Evolutionary conservation across 2,329 filamentous ascomycete species (phyloP), one percentile per base, ranked within the genome.

Genomic region (Coleophoma crateriformis): DNA sequence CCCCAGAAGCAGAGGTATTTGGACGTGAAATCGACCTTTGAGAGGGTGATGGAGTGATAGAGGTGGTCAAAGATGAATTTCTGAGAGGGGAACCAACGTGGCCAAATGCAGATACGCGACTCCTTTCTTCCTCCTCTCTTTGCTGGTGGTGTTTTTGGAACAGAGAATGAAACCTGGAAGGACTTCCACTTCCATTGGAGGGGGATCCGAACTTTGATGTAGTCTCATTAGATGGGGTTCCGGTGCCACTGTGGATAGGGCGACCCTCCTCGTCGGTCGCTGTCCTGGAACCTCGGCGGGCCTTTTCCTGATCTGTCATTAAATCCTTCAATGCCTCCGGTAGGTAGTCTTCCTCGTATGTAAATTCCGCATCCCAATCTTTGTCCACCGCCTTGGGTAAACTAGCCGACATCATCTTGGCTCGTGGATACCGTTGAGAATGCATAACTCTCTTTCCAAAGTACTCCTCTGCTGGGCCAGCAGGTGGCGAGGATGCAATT

Each of bases 291-390:
- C 82, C 81, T 45, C 83, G 71, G 11, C 83, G 73, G 11, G 81
- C 83, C 64, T 85, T 85, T 61, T 87, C 83, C 13, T 81, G 79
- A 1, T 82, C 81, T 3, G 83, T 87, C 57, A 87, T 67, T 13
- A 87, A 71, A 52, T 86, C 82, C 58, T 83, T 81, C 34, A 85
- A 69, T 50, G 82, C 78, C 53, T 80, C 87, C 0, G 92, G 94
- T 10, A 97, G 76, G 61, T 94, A 88, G 61, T 95, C 90, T 62
- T 95, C 91, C 66, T 95, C 89, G 60, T 94, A 92, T 32, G 85
- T 80, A 61, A 95, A 94, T 49, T 79, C 76, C 49, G 75, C 67
- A 45, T 83, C 79, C 82, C 82, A 85, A 58, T 85, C 82, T 49
- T 75, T 74, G 56, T 85, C 81, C 22, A 80, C 56, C 22, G 59